Evolutionary conservation across 345 rosid species (phyloP).

Genomic region (Syzygium grande): DNA sequence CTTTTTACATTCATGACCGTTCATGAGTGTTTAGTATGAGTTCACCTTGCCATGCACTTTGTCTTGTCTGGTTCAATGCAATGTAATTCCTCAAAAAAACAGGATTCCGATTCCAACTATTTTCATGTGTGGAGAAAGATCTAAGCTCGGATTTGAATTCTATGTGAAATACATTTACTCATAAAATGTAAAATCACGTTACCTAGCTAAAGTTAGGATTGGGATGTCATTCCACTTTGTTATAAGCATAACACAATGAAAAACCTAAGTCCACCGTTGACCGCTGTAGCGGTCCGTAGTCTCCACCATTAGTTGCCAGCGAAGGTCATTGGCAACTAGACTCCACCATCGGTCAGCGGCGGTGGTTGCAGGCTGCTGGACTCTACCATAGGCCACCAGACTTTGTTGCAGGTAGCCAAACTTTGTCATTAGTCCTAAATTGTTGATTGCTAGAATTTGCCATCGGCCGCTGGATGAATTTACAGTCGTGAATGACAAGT

Average conservation of each 20-base stretch:
- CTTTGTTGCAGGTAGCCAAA: too few species aligned
- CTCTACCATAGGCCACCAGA: too few species aligned
- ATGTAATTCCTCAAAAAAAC: neutral
- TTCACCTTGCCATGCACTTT: too few species aligned
- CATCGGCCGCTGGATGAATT: neutral
- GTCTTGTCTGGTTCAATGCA: neutral
- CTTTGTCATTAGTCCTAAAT: neutral
- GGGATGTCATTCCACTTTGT: neutral
- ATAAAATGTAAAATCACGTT: too few species aligned
- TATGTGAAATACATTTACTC: too few species aligned
- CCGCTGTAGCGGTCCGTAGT: rapidly evolving
- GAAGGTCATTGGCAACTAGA: neutral
- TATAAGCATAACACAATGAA: neutral
- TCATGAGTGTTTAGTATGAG: too few species aligned
- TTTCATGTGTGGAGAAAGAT: too few species aligned
- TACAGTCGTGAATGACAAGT: neutral
- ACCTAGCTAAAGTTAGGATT: too few species aligned
- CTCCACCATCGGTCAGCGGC: too few species aligned
- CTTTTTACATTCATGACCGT: too few species aligned
- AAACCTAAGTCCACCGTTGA: neutral
- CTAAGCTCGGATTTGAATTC: too few species aligned
- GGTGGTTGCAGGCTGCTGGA: too few species aligned
- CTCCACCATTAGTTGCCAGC: neutral
- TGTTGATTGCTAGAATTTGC: neutral
- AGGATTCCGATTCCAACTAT: neutral